Evolutionary conservation across 108 stramenopile species (phyloP), one percentile per base, ranked within the genome.

Genomic region (Thalassiosira profunda): DNA sequence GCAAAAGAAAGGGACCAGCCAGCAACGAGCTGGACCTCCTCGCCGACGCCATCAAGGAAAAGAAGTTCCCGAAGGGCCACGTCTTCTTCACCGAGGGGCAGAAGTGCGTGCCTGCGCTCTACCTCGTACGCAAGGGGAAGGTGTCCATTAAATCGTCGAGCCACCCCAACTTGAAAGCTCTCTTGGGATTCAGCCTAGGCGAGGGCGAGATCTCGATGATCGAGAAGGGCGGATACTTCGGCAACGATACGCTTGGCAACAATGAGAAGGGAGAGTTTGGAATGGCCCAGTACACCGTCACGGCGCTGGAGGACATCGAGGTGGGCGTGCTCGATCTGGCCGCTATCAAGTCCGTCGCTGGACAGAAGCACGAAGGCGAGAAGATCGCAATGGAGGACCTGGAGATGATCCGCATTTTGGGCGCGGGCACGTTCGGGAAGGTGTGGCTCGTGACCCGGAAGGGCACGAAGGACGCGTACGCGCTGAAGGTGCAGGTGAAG

Each of bases 351-450:
- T 77, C 69, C 41, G 79, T 88, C n/a, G 60, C 83, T 29, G 58
- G 52, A 6, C 37, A 30, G 20, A 70, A 60, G 34, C 34, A 31
- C 4, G 35, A 71, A 37, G 23, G 34, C 11, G 17, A 67, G n/a
- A 70, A 67, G 12, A 71, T 84, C 18, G 63, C 57, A 3, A 53
- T 84, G 67, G 52, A 63, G 45, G 55, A 82, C 44, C 49, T 76
- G 67, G 45, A 82, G 42, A 76, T 81, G 85, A 33, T 83, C 74
- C 64, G 69, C 57, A 55, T 93, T 31, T 64, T 98, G 0, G 98
- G 98, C 29, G 91, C 91, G 11, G 98, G 98, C 25, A 95, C 95
- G 10, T 98, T 96, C 67, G 98, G 98, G 9, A 91, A 95, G 51
- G 98, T 98, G 4, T 96, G 95, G 90, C 76, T 98, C 30, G 91